Evolutionary conservation across 139 green algal genomes (phyloP).

Genomic region (Mychonastes homosphaera): DNA sequence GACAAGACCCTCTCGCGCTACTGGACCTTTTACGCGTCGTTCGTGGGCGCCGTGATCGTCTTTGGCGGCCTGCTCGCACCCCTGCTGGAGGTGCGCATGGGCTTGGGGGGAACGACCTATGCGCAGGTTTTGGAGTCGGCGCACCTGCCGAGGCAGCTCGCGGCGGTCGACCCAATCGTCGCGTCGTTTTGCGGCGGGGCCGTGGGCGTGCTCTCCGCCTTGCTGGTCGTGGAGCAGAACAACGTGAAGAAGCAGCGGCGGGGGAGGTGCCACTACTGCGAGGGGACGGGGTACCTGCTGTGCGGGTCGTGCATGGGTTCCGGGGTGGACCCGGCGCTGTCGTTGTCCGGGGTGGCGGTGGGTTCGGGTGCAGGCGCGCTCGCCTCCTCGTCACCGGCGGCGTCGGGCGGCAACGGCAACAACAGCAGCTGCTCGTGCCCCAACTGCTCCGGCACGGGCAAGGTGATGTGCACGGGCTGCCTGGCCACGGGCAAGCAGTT

Average conservation of each 20-base stretch:
- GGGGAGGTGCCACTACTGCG: slow-evolving; percentile 49
- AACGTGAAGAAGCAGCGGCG: slow-evolving; percentile 51
- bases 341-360: not conserved
- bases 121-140: slow-evolving; percentile 81
- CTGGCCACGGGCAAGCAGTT: slow-evolving; percentile 90
- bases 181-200: slow-evolving; percentile 93
- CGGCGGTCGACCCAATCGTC: slow-evolving; percentile 94
- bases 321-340: slow-evolving; percentile 30
- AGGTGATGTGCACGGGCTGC: slow-evolving; percentile 97
- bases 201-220: slow-evolving; percentile 83
- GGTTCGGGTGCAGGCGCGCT: slow-evolving; percentile 13
- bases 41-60: slow-evolving; percentile 69
- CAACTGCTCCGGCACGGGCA: slow-evolving; percentile 69
- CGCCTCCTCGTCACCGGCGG: slow-evolving; percentile 11
- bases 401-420: too few relatives aligned
- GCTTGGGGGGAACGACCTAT: slow-evolving; percentile 85
- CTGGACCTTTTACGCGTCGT: slow-evolving; percentile 56
- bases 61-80: slow-evolving; percentile 90
- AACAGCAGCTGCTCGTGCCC: slow-evolving; percentile 33
- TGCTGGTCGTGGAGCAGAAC: slow-evolving; percentile 91
- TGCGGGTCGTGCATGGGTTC: slow-evolving; percentile 77
- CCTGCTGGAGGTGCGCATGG: slow-evolving; percentile 82
- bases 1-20: slow-evolving; percentile 79
- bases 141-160: slow-evolving; percentile 82
- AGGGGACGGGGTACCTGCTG: slow-evolving; percentile 82